Evolutionary conservation across 1,284 basidiomycete genomes (phyloP).

Genomic region (Rhodotorula sp.): DNA sequence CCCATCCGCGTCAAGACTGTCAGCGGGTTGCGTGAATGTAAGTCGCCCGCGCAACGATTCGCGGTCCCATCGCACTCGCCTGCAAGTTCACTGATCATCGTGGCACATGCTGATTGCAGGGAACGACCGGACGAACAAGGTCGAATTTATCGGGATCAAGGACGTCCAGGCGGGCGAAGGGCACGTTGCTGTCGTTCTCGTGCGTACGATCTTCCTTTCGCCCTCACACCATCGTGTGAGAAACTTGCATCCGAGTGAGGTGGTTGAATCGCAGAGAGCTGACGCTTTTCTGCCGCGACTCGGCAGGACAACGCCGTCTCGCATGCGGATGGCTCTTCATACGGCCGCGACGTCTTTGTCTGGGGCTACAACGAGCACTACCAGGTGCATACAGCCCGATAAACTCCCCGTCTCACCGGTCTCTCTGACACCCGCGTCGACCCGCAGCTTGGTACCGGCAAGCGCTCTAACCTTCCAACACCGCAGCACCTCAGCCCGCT

Average conservation of each 20-base stretch:
- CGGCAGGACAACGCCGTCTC: slow-evolving; percentile 56
- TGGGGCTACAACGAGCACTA: slow-evolving; percentile 53
- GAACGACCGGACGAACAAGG: slow-evolving; percentile 61
- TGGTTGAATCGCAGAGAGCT: not conserved
- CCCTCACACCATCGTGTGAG: too few relatives aligned
- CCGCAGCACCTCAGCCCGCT: slow-evolving; percentile 60
- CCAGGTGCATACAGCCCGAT: too few relatives aligned
- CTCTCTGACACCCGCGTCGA: too few relatives aligned
- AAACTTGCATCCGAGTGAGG: not conserved
- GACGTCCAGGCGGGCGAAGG: slow-evolving; percentile 63
- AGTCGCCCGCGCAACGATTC: slow-evolving; percentile 45
- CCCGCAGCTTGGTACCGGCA: slow-evolving; percentile 86
- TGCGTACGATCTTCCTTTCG: not conserved
- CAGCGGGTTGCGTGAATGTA: slow-evolving; percentile 76
- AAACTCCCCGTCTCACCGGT: too few relatives aligned
- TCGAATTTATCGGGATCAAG: slow-evolving; percentile 68
- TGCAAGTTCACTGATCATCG: slow-evolving; percentile 15
- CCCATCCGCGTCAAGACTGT: slow-evolving; percentile 76
- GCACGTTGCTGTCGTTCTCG: slow-evolving; percentile 72
- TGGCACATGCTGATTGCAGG: slow-evolving; percentile 52
- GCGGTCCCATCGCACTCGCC: slow-evolving; percentile 41
- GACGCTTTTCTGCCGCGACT: not conserved
- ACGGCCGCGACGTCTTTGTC: slow-evolving; percentile 57
- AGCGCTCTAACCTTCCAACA: slow-evolving; percentile 66
- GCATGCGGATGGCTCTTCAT: slow-evolving; percentile 53